These are phyloP conservation scores for Cronartium quercuum DNA, from an alignment of 1,284 basidiomycete genomes.

Conservation along the genomic window DNA sequence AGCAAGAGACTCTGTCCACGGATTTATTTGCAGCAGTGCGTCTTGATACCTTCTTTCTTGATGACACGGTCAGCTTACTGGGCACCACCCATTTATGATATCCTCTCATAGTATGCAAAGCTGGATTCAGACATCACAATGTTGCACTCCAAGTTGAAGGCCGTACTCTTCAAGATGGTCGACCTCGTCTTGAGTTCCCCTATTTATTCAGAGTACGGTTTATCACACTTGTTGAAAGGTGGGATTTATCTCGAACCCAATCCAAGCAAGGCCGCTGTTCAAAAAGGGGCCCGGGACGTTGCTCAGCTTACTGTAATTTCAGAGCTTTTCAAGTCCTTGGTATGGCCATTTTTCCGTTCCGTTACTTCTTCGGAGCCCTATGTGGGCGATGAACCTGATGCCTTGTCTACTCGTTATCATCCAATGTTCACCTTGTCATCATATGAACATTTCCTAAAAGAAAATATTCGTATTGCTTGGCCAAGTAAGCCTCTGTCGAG, in stretches of 20 bases:
- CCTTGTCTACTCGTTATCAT: neutral
- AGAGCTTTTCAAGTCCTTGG: constrained; percentile 38
- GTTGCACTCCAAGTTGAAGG: constrained; percentile 32
- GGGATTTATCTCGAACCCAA: constrained; percentile 12
- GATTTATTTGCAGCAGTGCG: constrained; percentile 34
- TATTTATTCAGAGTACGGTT: constrained; percentile 25
- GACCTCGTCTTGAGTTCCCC: constrained; percentile 17
- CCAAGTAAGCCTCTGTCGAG: constrained; percentile 6
- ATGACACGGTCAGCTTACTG: too few relatives aligned
- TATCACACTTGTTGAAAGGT: constrained; percentile 25
- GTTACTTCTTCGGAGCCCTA: neutral
- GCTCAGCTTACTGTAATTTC: constrained; percentile 33
- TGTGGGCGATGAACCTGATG: neutral
- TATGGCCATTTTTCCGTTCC: neutral
- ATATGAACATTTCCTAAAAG: neutral
- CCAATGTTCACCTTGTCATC: neutral
- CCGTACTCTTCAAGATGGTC: constrained; percentile 15
- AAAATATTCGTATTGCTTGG: constrained; percentile 37
- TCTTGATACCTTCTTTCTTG: neutral
- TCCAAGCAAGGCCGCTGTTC: constrained; percentile 6
- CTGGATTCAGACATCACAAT: constrained; percentile 28
- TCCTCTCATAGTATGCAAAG: constrained; percentile 23
- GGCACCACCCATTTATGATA: neutral
- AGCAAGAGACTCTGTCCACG: constrained; percentile 23
- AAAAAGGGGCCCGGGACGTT: constrained; percentile 23